Evolutionary conservation across 2,329 filamentous ascomycete genomes (phyloP), one percentile per base, ranked within the genome.

Genomic region (Phialocephala sp.): DNA sequence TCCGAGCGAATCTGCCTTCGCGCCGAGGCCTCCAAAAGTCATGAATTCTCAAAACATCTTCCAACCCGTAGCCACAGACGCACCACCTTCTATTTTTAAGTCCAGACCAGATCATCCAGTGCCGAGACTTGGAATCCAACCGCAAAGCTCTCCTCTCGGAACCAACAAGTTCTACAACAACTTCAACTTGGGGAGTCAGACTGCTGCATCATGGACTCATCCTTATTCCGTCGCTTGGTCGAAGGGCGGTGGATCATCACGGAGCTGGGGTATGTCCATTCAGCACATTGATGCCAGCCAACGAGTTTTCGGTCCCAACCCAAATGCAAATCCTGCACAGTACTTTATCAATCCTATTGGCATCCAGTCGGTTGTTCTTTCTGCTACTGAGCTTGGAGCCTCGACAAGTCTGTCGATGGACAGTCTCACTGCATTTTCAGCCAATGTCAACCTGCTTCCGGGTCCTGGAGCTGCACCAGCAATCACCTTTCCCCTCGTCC

Each of bases 161-260:
- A 94, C 91, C 27, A 94, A 94, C 81, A 94, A 92, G 74, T 94
- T 93, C 76, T 92, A 91, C 72, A 84, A 89, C 71, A 95, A 95
- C 73, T 87, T 95, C 68, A 93, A 93, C 76, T 82, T 97, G 0
- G 90, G 88, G 4, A 84, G 83, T 52, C 93, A 97, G 76, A 85
- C 82, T 4, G 84, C 85, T 8, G 85, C 89, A 0, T 83, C 89
- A 0, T 97, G 90, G 79, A 89, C 91, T 0, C 89, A 93, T 74
- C 94, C 91, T 1, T 94, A 93, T 74, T 85, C 87, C 2, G 75
- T 94, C 20, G 79, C 84, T 20, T 93, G 90, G 89, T 83, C 84
- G 2, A 87, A 85, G 69, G 91, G 90, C 0, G 79, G 80, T 63
- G 89, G 87, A 12, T 80, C 81, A 24, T 83, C 88, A 4, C 79